Evolutionary conservation across 768 basidiomycete genomes (phyloP), one percentile per base, ranked within the genome.

Genomic region (Suillus sp.): DNA sequence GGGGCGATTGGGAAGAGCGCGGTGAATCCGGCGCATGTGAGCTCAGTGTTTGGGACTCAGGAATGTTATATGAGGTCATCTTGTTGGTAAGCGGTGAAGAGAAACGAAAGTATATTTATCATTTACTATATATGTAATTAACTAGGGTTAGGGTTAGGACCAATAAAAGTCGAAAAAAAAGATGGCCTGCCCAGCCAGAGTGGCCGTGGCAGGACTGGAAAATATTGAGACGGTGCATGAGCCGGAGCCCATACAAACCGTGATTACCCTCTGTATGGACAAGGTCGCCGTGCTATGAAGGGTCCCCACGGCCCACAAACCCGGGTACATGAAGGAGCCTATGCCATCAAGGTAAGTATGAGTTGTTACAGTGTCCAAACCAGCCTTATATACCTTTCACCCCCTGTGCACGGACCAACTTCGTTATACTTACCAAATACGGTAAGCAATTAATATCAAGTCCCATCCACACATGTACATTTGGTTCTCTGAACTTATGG

Each of bases 1-100:
- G 81, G 35, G 90, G 89, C 20, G 90, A 91, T 72, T 91, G 86
- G 0, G 89, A 90, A 45, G 89, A 80, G 54, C 90, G 83, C 1
- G 91, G 90, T 54, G 91, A 88, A 71, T 75, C 74, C 20, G 75
- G 74, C 7, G 73, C 75, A 53, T 67, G 70, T 8, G 45, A 35
- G 53, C 65, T 62, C 42, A 34, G 22, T 7, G 62, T 30, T 6
- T 45, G 53, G 13, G 45, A 20, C 45, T 55, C 59, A 0, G 48
- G 35, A 25, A 51, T 59, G 16, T 50, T 59, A 13, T 50, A 50
- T 16, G 68, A 55, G 30, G 27, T 69, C 70, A 69, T 70, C n/a
- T n/a, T n/a, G n/a, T 20, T 43, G 32, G 35, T 27, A 30, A 40
- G 42, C 10, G 43, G 43, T 45, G n/a, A n/a, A 22, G n/a, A n/a